These are phyloP conservation scores for Curvularia sp. DNA, from an alignment of 2,329 filamentous ascomycete genomes.

Conservation along the genomic window DNA sequence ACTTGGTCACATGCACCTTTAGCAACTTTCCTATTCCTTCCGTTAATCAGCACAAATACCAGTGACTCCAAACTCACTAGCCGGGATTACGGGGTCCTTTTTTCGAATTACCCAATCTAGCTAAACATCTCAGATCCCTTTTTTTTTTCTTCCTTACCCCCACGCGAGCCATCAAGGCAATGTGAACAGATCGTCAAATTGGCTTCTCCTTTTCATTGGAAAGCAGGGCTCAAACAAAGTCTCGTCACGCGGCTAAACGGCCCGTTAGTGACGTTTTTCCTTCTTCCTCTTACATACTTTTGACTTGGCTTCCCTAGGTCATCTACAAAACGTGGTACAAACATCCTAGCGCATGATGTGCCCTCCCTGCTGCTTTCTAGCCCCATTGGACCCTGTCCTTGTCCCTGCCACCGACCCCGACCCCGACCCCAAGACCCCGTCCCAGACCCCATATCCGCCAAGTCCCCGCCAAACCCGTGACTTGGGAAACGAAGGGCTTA, in stretches of 20 bases:
- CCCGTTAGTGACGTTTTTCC: not conserved
- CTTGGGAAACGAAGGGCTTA: not conserved
- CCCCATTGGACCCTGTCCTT: not conserved
- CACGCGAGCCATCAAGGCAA: not conserved
- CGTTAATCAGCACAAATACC: not conserved
- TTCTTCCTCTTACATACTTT: not conserved
- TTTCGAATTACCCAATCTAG: not conserved
- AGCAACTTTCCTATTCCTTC: not conserved
- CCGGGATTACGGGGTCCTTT: not conserved
- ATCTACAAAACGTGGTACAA: not conserved
- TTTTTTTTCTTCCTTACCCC: not conserved
- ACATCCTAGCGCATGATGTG: not conserved
- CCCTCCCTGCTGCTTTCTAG: not conserved
- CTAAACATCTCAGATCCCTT: not conserved
- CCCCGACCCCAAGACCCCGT: not conserved
- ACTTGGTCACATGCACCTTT: not conserved
- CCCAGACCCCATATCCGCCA: not conserved
- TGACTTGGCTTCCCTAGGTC: not conserved
- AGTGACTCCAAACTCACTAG: not conserved
- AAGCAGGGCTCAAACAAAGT: not conserved
- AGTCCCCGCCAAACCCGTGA: not conserved
- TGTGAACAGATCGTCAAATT: not conserved
- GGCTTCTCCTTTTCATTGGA: not conserved
- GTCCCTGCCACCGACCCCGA: not conserved
- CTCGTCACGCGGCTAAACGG: not conserved